Percentiles rank a stretch among this genome's conserved stretches.
phyloP scores from a whole-genome alignment of 352 stramenopile species.

The Phytopythium litorale region DNA sequence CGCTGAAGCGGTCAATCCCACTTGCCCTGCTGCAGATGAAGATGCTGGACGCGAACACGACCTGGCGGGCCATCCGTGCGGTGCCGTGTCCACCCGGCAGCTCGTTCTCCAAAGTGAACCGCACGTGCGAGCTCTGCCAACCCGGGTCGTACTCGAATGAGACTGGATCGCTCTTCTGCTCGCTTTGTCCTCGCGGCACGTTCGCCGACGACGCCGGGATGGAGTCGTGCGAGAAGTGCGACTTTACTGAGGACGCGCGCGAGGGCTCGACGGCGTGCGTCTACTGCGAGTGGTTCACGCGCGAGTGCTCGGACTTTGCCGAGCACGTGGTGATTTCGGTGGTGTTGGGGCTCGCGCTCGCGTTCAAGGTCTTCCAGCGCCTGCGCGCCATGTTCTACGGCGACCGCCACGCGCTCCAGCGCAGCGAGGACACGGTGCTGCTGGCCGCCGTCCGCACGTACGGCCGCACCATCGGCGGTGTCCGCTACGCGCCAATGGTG shows the following conservation, averaged over 20 bases:
- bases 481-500: constrained; percentile 44
- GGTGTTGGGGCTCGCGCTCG: constrained; percentile 14
- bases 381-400: constrained; percentile 25
- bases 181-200: constrained; percentile 27
- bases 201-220: constrained; percentile 37
- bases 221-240: constrained; percentile 34
- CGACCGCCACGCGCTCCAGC: constrained; percentile 23
- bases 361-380: constrained; percentile 24
- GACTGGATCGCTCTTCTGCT: constrained; percentile 30
- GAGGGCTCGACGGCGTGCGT: constrained; percentile 33
- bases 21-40: constrained; percentile 11
- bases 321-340: constrained; percentile 32
- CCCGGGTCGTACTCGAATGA: constrained; percentile 25
- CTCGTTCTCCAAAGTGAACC: constrained; percentile 16
- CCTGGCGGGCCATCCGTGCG: constrained; percentile 21
- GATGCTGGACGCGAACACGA: constrained; percentile 7
- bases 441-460: constrained; percentile 42
- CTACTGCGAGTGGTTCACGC: constrained; percentile 47
- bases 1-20: constrained; percentile 9
- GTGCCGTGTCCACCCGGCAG: constrained; percentile 25
- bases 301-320: constrained; percentile 55
- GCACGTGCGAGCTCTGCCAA: constrained; percentile 26
- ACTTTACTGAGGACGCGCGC: constrained; percentile 25
- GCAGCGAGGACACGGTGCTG: constrained; percentile 38
- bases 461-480: constrained; percentile 33